Evolutionary conservation across 148 eudicot species (phyloP).

Genomic region (Tetragonia tetragonoides): DNA sequence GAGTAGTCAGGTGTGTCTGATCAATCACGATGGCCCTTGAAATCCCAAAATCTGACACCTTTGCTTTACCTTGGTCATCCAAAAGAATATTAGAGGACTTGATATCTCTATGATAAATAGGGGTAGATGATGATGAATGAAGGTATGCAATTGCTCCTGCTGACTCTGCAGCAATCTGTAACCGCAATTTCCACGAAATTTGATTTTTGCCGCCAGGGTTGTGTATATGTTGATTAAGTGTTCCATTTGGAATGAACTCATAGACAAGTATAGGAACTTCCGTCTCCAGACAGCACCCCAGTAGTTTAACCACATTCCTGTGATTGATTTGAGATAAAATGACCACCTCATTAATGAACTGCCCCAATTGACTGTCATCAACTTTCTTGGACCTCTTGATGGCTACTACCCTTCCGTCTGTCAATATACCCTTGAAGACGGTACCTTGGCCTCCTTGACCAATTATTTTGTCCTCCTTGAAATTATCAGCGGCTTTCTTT

Average conservation of each 20-base stretch:
- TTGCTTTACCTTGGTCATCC: conserved; percentile 5
- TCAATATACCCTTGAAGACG: not conserved
- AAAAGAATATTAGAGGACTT: conserved; percentile 11
- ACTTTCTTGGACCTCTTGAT: conserved; percentile 10
- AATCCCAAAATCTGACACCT: conserved; percentile 14
- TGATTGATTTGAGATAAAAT: conserved; percentile 14
- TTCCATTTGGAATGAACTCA: conserved; percentile 5
- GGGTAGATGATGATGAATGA: not conserved
- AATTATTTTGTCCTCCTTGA: conserved; percentile 2
- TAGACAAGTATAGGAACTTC: conserved; percentile 5
- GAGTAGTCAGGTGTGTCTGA: conserved; percentile 20
- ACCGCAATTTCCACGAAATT: not conserved
- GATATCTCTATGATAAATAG: conserved; percentile 8
- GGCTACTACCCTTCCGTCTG: conserved; percentile 14
- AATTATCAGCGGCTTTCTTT: not conserved
- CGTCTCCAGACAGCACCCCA: conserved; percentile 7
- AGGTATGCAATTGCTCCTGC: conserved; percentile 10
- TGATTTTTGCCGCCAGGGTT: not conserved
- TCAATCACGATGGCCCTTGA: conserved; percentile 9
- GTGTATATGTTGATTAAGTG: not conserved
- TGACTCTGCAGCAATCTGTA: not conserved
- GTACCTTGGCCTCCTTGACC: conserved; percentile 20
- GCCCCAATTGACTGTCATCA: not conserved
- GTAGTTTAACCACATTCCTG: conserved; percentile 4
- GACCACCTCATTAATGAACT: conserved; percentile 12